phyloP scores from a whole-genome alignment of 805 yeast genomes.

The Wickerhamomyces canadensis region DNA sequence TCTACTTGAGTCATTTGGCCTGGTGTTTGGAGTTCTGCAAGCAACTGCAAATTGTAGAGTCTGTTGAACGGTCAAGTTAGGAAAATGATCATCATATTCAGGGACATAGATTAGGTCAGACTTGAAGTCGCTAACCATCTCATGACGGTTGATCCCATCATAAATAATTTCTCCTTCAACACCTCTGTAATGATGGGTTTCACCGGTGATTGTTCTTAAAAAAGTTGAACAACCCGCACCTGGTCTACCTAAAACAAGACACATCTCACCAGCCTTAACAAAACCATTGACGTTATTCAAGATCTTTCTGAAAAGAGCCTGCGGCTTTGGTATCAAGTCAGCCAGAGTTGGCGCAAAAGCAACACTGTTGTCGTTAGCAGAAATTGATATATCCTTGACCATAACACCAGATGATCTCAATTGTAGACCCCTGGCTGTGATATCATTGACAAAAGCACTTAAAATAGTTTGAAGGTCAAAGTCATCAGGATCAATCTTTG shows the following conservation, averaged over 20 bases:
- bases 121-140: conserved; percentile 53
- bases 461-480: conserved; percentile 36
- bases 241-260: conserved; percentile 65
- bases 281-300: conserved; percentile 18
- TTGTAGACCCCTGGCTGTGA: conserved; percentile 39
- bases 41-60: conserved; percentile 67
- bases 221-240: conserved; percentile 80
- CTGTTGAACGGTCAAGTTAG: conserved; percentile 69
- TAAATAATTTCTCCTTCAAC: conserved; percentile 53
- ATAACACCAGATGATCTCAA: conserved; percentile 37
- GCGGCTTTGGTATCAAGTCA: background rate
- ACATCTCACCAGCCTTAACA: conserved; percentile 62
- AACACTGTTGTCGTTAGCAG: conserved; percentile 1
- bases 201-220: conserved; percentile 58
- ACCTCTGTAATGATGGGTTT: conserved; percentile 29
- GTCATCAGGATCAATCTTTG: conserved; percentile 22
- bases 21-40: conserved; percentile 55
- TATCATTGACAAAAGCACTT: conserved; percentile 31
- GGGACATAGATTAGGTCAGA: conserved; percentile 55
- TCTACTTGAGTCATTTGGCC: conserved; percentile 43
- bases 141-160: conserved; percentile 55
- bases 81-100: conserved; percentile 69
- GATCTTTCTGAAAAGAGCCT: background rate
- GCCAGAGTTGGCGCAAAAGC: conserved; percentile 2
- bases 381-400: background rate